phyloP scores from a whole-genome alignment of 768 basidiomycete species.

The Collybia mongolica region DNA sequence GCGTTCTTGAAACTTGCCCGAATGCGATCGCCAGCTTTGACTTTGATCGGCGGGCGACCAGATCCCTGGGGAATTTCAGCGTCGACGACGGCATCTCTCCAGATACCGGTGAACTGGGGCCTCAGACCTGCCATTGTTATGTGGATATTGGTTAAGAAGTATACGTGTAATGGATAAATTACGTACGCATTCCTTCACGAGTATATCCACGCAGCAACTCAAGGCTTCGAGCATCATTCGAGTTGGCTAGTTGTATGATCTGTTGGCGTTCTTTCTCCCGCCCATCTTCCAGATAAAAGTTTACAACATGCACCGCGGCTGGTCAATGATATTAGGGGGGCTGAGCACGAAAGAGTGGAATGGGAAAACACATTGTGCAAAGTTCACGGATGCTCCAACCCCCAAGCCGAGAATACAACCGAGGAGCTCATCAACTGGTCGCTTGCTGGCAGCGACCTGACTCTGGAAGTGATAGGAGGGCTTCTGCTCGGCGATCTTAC shows the following conservation, averaged over 20 bases:
- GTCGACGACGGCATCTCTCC: slow-evolving; percentile 32
- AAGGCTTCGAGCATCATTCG: slow-evolving; percentile 27
- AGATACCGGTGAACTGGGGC: slow-evolving; percentile 42
- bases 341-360: slow-evolving; percentile 19
- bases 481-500: slow-evolving; percentile 20
- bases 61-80: slow-evolving; percentile 33
- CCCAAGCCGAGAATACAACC: slow-evolving; percentile 46
- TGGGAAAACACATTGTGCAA: slow-evolving; percentile 35
- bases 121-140: slow-evolving; percentile 25
- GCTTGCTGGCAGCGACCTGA: slow-evolving; percentile 30
- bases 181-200: slow-evolving; percentile 49
- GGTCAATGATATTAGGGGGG: slow-evolving; percentile 41
- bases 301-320: slow-evolving; percentile 49
- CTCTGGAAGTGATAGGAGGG: slow-evolving; percentile 38
- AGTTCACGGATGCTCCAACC: slow-evolving; percentile 45
- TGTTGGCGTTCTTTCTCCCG: slow-evolving; percentile 35
- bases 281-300: slow-evolving; percentile 50
- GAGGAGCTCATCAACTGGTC: slow-evolving; percentile 40
- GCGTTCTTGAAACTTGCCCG: slow-evolving; percentile 42
- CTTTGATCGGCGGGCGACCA: slow-evolving; percentile 27
- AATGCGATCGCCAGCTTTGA: slow-evolving; percentile 40
- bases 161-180: background rate
- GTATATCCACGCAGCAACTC: slow-evolving; percentile 47
- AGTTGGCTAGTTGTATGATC: slow-evolving; percentile 33
- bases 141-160: background rate